phyloP scores from a whole-genome alignment of 441 rosid species.

The Gossypium schwendimanii region DNA sequence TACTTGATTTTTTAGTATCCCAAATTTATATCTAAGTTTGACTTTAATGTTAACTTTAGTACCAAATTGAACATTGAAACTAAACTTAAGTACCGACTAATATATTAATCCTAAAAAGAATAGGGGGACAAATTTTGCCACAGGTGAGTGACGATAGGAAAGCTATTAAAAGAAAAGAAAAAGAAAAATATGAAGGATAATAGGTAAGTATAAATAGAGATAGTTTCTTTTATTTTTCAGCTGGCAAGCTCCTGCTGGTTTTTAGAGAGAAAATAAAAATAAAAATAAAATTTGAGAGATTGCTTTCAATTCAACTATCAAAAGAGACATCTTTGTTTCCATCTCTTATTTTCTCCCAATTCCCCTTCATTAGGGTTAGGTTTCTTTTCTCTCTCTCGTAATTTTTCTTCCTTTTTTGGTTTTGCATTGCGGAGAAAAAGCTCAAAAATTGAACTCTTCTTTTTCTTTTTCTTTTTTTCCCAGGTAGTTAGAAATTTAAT shows the following conservation, averaged over 20 bases:
- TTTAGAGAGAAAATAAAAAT: neutral
- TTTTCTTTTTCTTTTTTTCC: neutral
- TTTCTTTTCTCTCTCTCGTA: neutral
- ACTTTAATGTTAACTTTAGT: too few species aligned
- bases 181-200: neutral
- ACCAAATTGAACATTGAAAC: too few species aligned
- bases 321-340: slow-evolving; percentile 28
- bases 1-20: too few species aligned
- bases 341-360: slow-evolving; percentile 14
- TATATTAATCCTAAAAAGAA: too few species aligned
- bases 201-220: slow-evolving; percentile 22
- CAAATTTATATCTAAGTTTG: too few species aligned
- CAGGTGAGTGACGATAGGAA: neutral
- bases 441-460: neutral
- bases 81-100: too few species aligned
- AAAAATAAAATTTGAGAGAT: neutral
- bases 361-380: slow-evolving; percentile 31
- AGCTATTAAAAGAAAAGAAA: neutral
- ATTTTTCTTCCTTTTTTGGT: neutral
- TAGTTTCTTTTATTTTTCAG: neutral
- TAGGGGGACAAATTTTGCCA: neutral
- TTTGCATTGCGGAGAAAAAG: slow-evolving; percentile 8
- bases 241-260: slow-evolving; percentile 5
- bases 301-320: slow-evolving; percentile 15
- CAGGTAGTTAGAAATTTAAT: slow-evolving; percentile 4